Evolutionary conservation across 306 rosid species (phyloP), one percentile per base, ranked within the genome.

Genomic region (Quercus alba): DNA sequence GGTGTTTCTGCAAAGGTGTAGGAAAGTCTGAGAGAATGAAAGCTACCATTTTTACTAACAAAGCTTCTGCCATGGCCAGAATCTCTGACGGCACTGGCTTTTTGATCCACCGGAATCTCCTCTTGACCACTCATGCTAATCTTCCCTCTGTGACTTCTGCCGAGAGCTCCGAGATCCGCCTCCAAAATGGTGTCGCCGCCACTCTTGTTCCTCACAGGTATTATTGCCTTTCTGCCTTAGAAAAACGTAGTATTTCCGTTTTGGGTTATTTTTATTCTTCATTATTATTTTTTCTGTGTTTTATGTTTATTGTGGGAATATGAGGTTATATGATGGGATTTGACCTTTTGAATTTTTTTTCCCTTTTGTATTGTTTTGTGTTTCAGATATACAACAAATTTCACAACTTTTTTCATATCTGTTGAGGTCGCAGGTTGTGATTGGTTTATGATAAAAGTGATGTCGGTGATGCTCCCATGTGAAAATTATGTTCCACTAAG

Each of bases 1-100:
- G 94, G 98, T 96, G 99, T 71, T 96, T 96, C 86, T 96, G 99
- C 84, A 96, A 91, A 84, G 99, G 99, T 26, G 89, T 91, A 21
- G 84, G 98, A 78, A 96, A 93, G 89, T 85, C 94, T 1, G 99
- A 96, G 89, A 80, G 87, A 66, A 91, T 88, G 92, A 91, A 91
- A 73, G 97, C 77, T 46, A 78, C 98, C 54, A 91, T 96, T 75
- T 96, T 88, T 79, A 74, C 94, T 7, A 89, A 88, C 11, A 93
- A 91, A 80, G 89, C 85, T 28, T 90, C 88, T 5, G 94, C 97
- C 72, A 86, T 91, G 83, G 98, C 87, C 56, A 85, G 90, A 76
- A 85, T 91, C 78, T 85, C 88, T 6, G 20, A 83, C 67, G 88
- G 83, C 30, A 84, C 94, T 31, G 99, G 94, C 1, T 96, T 96